Percentiles rank a stretch among this genome's conserved stretches.
phyloP scores from a whole-genome alignment of 2,329 filamentous ascomycete species.

The Talaromyces sp. region DNA sequence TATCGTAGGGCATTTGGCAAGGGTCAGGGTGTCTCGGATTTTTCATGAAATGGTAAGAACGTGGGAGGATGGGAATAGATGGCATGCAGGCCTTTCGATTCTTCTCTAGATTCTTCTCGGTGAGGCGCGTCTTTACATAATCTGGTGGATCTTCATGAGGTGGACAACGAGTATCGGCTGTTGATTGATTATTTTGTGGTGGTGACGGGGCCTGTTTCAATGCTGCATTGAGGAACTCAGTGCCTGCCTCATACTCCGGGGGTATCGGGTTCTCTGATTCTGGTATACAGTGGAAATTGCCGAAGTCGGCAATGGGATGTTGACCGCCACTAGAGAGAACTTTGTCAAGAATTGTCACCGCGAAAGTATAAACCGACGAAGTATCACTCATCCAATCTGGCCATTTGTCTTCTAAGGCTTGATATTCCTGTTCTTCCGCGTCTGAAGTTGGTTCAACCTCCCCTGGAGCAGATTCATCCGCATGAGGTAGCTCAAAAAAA shows the following conservation, averaged over 20 bases:
- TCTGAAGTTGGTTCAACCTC: neutral
- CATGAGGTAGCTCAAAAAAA: neutral
- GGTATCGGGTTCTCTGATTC: neutral
- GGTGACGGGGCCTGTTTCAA: neutral
- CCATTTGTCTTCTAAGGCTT: neutral
- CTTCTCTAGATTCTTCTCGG: neutral
- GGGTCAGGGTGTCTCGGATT: neutral
- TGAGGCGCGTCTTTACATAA: neutral
- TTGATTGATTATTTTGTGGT: neutral
- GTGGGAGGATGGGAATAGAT: neutral
- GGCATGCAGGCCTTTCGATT: neutral
- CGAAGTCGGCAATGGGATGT: neutral
- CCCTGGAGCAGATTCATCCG: neutral
- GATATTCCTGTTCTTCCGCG: neutral
- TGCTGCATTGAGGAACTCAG: neutral
- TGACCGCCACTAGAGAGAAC: neutral
- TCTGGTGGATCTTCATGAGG: neutral
- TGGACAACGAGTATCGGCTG: neutral
- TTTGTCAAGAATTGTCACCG: neutral
- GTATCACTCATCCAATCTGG: neutral
- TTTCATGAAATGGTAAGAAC: neutral
- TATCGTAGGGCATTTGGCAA: neutral
- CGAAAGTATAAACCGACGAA: neutral
- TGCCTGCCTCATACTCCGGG: neutral
- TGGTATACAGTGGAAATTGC: neutral